phyloP scores from a whole-genome alignment of 371 early-diverging fungal genomes.

The Phascolomyces articulosus region DNA sequence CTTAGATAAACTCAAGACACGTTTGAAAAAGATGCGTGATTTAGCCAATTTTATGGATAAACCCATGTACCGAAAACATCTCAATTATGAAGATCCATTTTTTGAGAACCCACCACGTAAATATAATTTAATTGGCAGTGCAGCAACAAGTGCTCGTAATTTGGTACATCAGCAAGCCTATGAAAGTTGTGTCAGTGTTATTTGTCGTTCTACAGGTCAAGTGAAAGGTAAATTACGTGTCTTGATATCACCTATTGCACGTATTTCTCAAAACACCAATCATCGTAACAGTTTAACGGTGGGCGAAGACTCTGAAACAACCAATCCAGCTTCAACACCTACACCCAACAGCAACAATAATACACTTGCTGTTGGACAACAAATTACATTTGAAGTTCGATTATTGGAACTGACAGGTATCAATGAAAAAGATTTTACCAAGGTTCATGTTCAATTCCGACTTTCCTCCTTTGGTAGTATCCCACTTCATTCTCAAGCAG shows the following conservation, averaged over 20 bases:
- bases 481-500: slow-evolving; percentile 40
- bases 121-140: slow-evolving; percentile 70
- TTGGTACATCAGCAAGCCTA: slow-evolving; percentile 55
- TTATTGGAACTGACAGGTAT: slow-evolving; percentile 72
- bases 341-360: not conserved
- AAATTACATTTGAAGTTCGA: slow-evolving; percentile 73
- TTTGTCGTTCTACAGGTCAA: slow-evolving; percentile 62
- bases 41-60: slow-evolving; percentile 76
- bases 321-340: not conserved
- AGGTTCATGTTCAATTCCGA: slow-evolving; percentile 83
- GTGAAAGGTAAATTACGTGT: slow-evolving; percentile 52
- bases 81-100: slow-evolving; percentile 81
- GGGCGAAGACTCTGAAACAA: too few relatives aligned
- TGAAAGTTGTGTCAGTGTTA: slow-evolving; percentile 52
- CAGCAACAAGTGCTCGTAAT: slow-evolving; percentile 52
- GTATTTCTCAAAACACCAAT: slow-evolving; percentile 14
- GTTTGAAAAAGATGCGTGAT: slow-evolving; percentile 79
- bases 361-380: slow-evolving; percentile 47
- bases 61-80: slow-evolving; percentile 72
- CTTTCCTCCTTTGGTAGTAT: slow-evolving; percentile 65
- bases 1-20: slow-evolving; percentile 64
- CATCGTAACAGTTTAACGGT: not conserved
- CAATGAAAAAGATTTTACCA: slow-evolving; percentile 68
- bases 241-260: slow-evolving; percentile 51
- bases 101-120: slow-evolving; percentile 68